Evolutionary conservation across 139 green algal species (phyloP).

Genomic region (Yamagishiella unicocca): DNA sequence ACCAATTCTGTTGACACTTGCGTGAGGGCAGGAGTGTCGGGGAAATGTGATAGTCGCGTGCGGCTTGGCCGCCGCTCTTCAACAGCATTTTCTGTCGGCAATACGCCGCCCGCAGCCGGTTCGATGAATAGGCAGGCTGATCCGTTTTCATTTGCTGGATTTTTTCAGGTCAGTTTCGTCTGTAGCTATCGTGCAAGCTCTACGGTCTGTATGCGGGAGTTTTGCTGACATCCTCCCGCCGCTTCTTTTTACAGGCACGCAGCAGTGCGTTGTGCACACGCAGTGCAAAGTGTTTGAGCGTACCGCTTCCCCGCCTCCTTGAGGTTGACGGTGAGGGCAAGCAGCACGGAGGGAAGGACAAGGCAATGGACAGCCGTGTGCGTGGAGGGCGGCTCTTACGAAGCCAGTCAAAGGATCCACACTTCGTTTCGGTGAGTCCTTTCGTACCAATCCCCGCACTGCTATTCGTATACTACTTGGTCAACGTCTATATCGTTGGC

Average conservation of each 20-base stretch:
- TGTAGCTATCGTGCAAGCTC: no score
- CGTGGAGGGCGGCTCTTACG: background rate
- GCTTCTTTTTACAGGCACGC: no score
- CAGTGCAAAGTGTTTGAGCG: no score
- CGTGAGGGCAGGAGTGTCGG: background rate
- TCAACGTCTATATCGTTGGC: no score
- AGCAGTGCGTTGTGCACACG: no score
- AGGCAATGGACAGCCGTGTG: conserved; percentile 3
- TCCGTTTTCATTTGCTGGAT: no score
- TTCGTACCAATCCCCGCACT: background rate
- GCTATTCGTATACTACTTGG: background rate
- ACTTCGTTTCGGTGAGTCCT: background rate
- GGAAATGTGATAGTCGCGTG: background rate
- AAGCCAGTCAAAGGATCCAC: background rate
- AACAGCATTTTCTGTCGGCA: no score
- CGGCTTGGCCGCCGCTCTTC: background rate
- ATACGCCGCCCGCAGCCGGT: no score
- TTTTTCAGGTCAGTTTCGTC: no score
- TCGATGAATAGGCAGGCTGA: no score
- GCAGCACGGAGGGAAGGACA: background rate
- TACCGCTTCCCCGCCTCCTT: background rate
- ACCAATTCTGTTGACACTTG: background rate
- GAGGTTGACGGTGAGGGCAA: background rate
- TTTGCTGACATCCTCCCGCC: no score
- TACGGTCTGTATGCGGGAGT: no score